phyloP scores from a whole-genome alignment of 805 yeast genomes.

The Spencermartinsiella europaea region DNA sequence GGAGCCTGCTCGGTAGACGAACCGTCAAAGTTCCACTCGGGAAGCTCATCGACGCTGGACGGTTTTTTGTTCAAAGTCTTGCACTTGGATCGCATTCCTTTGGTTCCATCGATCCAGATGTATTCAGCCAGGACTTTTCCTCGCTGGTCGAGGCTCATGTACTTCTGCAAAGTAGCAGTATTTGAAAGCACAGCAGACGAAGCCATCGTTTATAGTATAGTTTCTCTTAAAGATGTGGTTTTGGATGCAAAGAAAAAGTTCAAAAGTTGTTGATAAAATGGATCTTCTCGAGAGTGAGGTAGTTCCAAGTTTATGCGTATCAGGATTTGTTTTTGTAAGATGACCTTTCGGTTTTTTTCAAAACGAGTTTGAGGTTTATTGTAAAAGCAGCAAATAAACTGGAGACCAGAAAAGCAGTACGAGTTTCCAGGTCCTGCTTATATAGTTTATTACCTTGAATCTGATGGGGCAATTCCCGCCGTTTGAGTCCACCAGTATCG shows the following conservation, averaged over 20 bases:
- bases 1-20: conserved; percentile 98
- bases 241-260: background rate
- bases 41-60: conserved; percentile 73
- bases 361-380: too few relatives aligned
- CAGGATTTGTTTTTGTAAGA: too few relatives aligned
- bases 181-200: conserved; percentile 36
- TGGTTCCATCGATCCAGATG: conserved; percentile 95
- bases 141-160: conserved; percentile 75
- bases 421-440: too few relatives aligned
- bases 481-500: background rate
- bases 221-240: background rate
- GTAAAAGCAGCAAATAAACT: too few relatives aligned
- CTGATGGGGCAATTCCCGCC: background rate
- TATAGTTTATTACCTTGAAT: background rate
- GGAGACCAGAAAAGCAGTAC: too few relatives aligned
- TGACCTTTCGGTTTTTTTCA: too few relatives aligned
- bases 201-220: conserved; percentile 8
- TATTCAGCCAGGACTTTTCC: conserved; percentile 92
- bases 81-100: conserved; percentile 90
- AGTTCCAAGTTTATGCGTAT: too few relatives aligned
- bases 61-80: conserved; percentile 73
- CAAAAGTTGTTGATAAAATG: too few relatives aligned
- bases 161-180: conserved; percentile 75
- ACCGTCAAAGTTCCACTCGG: conserved; percentile 99
- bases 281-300: too few relatives aligned